Evolutionary conservation across 129 eudicot species (phyloP), one percentile per base, ranked within the genome.

Genomic region (Helianthus tuberosus): DNA sequence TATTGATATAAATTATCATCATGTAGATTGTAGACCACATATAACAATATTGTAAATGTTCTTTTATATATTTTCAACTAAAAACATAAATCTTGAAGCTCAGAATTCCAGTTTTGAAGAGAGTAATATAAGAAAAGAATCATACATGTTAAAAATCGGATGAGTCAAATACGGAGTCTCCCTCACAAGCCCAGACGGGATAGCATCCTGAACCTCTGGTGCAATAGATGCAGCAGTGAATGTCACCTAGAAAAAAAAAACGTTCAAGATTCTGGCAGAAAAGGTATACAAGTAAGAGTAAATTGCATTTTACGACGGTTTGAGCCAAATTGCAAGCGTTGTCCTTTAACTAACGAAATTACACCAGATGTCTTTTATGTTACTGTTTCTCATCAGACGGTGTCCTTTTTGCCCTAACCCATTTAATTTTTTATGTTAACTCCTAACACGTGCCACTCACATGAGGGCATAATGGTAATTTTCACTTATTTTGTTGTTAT

Each of bases 201-300:
- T 86, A 76, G 50, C 27, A 77, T 81, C 81, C 77, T 83, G 66
- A 79, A 89, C 96, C 83, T 88, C 98, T 49, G 89, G 89, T 41
- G 96, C 98, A 76, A 93, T 79, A 59, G 94, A 87, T 61, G 88
- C 89, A 69, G 98, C 98, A 47, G 95, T 84, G 82, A 93, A 89
- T 9, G 89, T 9, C 71, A 89, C 96, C 98, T 93, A 63, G 0
- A 71, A 69, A 46, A 48, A 69, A 59, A 17, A 7, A 79, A 23
- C n/a, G n/a, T 39, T 76, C 55, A 70, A 71, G 13, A 17, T 63
- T 32, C 54, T 32, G 69, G 58, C 14, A 29, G 11, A 69, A 46
- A 63, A 11, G 15, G 16, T 39, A 8, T 16, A 25, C 25, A 74
- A 20, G 3, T 15, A 8, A 39, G 35, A 29, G 35, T 29, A 29